phyloP scores from a whole-genome alignment of 1,284 basidiomycete species.

The Rugosomyces carneus region DNA sequence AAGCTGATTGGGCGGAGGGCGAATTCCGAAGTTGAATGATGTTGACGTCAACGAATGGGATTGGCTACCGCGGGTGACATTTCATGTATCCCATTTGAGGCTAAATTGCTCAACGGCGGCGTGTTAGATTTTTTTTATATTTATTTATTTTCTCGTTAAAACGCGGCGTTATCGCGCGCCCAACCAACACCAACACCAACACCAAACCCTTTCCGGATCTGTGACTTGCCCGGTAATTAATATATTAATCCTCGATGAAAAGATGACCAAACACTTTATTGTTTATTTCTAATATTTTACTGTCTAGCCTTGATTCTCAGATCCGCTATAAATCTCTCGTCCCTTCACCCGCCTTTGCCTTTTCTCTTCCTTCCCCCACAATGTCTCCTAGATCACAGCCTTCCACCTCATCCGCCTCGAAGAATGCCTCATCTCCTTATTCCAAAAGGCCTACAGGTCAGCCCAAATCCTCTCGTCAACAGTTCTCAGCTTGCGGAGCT shows the following conservation, averaged over 20 bases:
- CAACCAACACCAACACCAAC: constrained; percentile 1
- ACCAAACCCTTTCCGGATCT: constrained; percentile 20
- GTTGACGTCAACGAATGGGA: constrained; percentile 17
- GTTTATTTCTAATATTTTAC: background rate
- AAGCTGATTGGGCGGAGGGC: constrained; percentile 3
- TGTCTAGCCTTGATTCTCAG: background rate
- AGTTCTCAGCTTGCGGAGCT: constrained; percentile 85
- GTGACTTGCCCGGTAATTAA: constrained; percentile 24
- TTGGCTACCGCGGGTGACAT: constrained; percentile 5
- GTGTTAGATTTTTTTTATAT: background rate
- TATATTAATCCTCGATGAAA: constrained; percentile 22
- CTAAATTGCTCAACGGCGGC: constrained; percentile 9
- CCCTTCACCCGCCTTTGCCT: constrained; percentile 20
- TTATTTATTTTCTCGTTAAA: background rate
- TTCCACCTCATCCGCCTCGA: constrained; percentile 30
- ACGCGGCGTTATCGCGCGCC: background rate
- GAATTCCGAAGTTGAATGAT: constrained; percentile 9
- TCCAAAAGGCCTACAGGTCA: constrained; percentile 48
- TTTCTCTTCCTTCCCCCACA: constrained; percentile 14
- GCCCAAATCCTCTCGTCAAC: constrained; percentile 70
- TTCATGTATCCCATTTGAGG: constrained; percentile 10
- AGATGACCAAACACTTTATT: constrained; percentile 16
- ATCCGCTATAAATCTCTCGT: constrained; percentile 29
- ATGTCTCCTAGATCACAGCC: constrained; percentile 49
- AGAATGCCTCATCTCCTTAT: constrained; percentile 37